Percentiles rank a stretch among this genome's conserved stretches.
These are phyloP conservation scores for Boletus holoroseus DNA, from an alignment of 1,284 basidiomycete genomes.

Conservation along the genomic window DNA sequence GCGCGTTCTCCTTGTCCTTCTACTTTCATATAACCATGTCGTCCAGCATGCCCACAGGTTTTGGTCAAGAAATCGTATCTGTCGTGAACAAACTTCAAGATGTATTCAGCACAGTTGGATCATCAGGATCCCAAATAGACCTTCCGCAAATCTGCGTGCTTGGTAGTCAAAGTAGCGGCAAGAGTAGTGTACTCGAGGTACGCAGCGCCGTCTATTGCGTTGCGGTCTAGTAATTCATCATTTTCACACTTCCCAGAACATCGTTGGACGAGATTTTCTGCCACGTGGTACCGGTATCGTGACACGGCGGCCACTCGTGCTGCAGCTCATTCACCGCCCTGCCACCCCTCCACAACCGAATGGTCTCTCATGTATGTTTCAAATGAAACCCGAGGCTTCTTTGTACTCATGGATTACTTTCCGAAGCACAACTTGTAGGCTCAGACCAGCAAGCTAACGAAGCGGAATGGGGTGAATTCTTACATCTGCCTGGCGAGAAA, in stretches of 20 bases:
- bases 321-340: conserved; percentile 90
- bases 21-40: conserved; percentile 16
- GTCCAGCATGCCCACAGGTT: conserved; percentile 52
- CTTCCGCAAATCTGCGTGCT: conserved; percentile 83
- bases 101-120: conserved; percentile 78
- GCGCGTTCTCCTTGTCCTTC: conserved; percentile 13
- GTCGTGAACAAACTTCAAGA: conserved; percentile 82
- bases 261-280: conserved; percentile 94
- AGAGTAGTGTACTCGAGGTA: conserved; percentile 83
- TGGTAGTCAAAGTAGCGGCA: conserved; percentile 81
- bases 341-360: conserved; percentile 46
- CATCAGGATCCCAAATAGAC: conserved; percentile 71
- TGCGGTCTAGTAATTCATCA: not conserved
- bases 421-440: conserved; percentile 44
- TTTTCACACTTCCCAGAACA: conserved; percentile 58
- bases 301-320: conserved; percentile 88
- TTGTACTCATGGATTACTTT: conserved; percentile 5
- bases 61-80: conserved; percentile 71
- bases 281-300: conserved; percentile 98
- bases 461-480: conserved; percentile 98
- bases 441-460: conserved; percentile 71
- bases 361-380: conserved; percentile 37
- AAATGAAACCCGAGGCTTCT: conserved; percentile 1
- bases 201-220: conserved; percentile 18
- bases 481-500: conserved; percentile 93